These are phyloP conservation scores for Pseudoneurospora amorphoporcata DNA, from an alignment of 495 filamentous ascomycete species.

Conservation along the genomic window DNA sequence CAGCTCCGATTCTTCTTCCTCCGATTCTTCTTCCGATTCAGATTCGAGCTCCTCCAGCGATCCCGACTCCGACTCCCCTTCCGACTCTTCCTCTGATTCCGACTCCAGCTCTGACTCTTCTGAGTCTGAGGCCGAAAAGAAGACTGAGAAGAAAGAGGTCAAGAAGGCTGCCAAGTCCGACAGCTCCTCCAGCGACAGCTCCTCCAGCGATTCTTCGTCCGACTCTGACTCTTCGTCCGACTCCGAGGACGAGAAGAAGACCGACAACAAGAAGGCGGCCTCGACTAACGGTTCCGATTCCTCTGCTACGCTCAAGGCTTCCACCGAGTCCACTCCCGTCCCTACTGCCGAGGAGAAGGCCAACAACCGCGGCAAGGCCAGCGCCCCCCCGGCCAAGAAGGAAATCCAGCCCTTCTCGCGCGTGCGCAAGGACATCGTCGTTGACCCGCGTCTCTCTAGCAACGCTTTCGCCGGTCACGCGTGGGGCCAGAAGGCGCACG, in stretches of 20 bases:
- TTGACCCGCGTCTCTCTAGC: slow-evolving; percentile 50
- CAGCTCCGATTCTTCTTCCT: slow-evolving; percentile 11
- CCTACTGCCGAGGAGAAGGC: slow-evolving; percentile 36
- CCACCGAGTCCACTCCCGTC: slow-evolving; percentile 29
- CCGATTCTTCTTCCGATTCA: slow-evolving; percentile 36
- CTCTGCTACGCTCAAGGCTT: slow-evolving; percentile 32
- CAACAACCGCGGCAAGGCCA: slow-evolving; percentile 36
- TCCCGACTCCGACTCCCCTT: slow-evolving; percentile 25
- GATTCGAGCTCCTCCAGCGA: slow-evolving; percentile 25
- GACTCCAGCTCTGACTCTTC: slow-evolving; percentile 32
- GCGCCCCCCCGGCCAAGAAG: slow-evolving; percentile 35
- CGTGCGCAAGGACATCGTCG: slow-evolving; percentile 44
- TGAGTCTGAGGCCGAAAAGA: slow-evolving; percentile 19
- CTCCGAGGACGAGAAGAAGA: slow-evolving; percentile 30
- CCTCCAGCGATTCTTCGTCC: slow-evolving; percentile 2
- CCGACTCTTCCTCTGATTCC: slow-evolving; percentile 31
- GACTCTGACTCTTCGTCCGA: slow-evolving; percentile 18
- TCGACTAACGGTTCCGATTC: slow-evolving; percentile 22
- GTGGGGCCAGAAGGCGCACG: slow-evolving; percentile 78
- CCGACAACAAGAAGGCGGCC: slow-evolving; percentile 11
- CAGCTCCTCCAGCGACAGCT: slow-evolving; percentile 17
- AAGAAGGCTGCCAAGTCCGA: slow-evolving; percentile 19
- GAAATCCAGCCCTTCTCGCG: slow-evolving; percentile 53
- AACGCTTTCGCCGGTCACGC: slow-evolving; percentile 76
- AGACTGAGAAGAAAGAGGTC: slow-evolving; percentile 1